Evolutionary conservation across 331 rosid genomes (phyloP), one percentile per base, ranked within the genome.

Genomic region (Phaseolus coccineus): DNA sequence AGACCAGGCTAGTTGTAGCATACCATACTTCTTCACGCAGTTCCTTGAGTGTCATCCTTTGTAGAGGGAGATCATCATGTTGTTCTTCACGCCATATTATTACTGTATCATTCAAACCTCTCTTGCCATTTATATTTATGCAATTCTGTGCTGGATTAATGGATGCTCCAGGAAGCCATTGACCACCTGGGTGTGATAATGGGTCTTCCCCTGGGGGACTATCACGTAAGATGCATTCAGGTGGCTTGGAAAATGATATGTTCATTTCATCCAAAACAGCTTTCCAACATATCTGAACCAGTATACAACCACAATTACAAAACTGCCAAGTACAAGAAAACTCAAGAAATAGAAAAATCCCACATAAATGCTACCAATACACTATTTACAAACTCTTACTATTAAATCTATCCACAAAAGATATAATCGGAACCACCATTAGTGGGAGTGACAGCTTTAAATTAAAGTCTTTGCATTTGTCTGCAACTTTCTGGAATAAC

Each of bases 81-180:
- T 83, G 91, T 87, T 95, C 99, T 44, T 90, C 93, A 50, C 93
- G 97, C 98, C 97, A 93, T 81, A 91, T 39, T 83, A 95, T 67
- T 72, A 78, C 80, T 3, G 84, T 82, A 85, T 88, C 99, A 84
- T 85, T 80, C 85, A 87, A 87, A 87, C 85, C 84, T 81, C 96
- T 87, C 79, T 82, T 85, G 28, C 19, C 19, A 84, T 93, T 89
- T 47, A 86, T 22, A 81, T 53, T 76, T 65, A 93, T 88, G 83
- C 99, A 95, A 85, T 87, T 88, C 55, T 87, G 80, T 46, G 98
- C 97, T 4, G 97, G 92, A 85, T 95, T 95, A 66, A 91, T 57
- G 51, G 63, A 87, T 14, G 97, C 99, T 87, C 94, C 92, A 16
- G 97, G 96, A 76, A 95, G 96, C 97, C 99, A 95, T 76, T 87